Base-by-base conservation (phyloP, 2,329 filamentous ascomycete species). In the Teratosphaeria zuluensis region DNA sequence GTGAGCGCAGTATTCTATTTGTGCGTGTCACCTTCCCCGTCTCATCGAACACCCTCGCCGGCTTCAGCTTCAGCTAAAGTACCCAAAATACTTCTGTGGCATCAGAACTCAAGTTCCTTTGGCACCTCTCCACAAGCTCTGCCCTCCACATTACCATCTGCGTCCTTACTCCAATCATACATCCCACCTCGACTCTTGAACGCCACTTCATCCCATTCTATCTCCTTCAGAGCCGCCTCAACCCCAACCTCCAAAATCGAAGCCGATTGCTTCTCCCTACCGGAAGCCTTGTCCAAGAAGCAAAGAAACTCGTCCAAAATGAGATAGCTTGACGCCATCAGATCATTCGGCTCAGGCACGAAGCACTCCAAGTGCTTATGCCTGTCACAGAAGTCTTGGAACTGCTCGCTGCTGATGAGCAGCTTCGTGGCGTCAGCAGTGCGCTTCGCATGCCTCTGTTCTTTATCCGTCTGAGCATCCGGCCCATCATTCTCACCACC, bases 311-410 rank as follows among this genome's bases (percentile, higher is more conserved):
- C 80, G 59, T 82, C 80, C 28, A 82, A 60, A 35, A 83, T 72
- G 16, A 83, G 70, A 65, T 82, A 82, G 56, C 74, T 78, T 35
- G 70, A 75, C 1, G 73, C 76, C 80, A 83, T 83, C 24, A 79
- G 58, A 1, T 73, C 64, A 58, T 83, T 83, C 3, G 73, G 66
- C 66, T 83, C 80, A 0, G 78, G 75, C 2, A 81, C 75, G 53
- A 79, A 77, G 42, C 72, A 75, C 14, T 65, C 55, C 51, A 78
- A 67, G 46, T 76, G 68, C 28, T 65, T 57, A 58, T 82, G 78
- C 54, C 72, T 68, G 3, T 72, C 61, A 61, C 78, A 81, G 65
- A 82, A 83, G 0, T 55, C 57, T 51, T 70, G 52, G 61, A 71
- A 83, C 65, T 82, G 73, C 28, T 76, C 74, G 38, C 80, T 74